Evolutionary conservation across 768 basidiomycete species (phyloP).

Genomic region (Pulveroboletus sp.): DNA sequence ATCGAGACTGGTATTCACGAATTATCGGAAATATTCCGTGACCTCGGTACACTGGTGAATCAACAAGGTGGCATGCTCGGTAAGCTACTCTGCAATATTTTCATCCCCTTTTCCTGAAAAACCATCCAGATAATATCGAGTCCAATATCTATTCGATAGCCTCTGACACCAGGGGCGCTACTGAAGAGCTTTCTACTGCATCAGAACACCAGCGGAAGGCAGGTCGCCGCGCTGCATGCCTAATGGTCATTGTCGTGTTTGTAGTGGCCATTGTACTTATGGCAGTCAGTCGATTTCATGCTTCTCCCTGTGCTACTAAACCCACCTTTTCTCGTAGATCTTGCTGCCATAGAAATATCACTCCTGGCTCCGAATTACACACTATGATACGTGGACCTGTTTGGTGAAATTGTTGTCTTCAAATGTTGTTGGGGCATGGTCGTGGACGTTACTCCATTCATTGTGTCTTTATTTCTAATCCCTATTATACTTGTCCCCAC

Average conservation of each 20-base stretch:
- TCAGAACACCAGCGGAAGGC: constrained; percentile 94
- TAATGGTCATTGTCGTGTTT: constrained; percentile 82
- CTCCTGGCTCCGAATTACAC: no score
- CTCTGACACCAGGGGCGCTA: constrained; percentile 75
- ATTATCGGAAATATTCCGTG: constrained; percentile 92
- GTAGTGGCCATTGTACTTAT: constrained; percentile 87
- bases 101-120: background rate
- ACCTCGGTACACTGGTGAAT: constrained; percentile 88
- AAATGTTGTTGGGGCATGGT: constrained; percentile 5
- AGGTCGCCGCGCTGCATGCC: constrained; percentile 82
- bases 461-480: constrained; percentile 27
- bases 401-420: constrained; percentile 5
- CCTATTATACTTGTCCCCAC: constrained; percentile 10
- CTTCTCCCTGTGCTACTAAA: background rate
- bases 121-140: constrained; percentile 82
- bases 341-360: constrained; percentile 20
- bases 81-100: constrained; percentile 35
- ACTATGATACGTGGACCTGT: background rate
- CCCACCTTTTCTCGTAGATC: constrained; percentile 9
- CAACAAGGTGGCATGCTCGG: constrained; percentile 96
- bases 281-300: constrained; percentile 59
- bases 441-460: constrained; percentile 13
- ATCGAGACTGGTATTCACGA: constrained; percentile 98
- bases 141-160: constrained; percentile 86
- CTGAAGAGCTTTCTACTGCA: constrained; percentile 83